These are phyloP conservation scores for Yamadazyma insecticola DNA, from an alignment of 805 yeast species.

Conservation along the genomic window DNA sequence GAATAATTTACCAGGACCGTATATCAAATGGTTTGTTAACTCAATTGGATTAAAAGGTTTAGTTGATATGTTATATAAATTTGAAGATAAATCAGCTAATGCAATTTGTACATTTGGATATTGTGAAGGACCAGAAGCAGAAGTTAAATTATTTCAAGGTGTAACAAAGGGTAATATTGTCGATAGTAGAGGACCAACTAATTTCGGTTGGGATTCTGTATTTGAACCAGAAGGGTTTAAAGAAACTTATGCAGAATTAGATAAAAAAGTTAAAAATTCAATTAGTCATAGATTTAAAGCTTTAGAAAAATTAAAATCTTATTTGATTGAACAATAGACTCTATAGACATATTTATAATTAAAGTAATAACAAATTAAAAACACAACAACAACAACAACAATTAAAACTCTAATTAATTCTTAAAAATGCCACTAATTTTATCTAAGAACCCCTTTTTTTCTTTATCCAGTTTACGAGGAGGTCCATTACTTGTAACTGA, in stretches of 20 bases:
- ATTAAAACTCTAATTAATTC: too few relatives aligned
- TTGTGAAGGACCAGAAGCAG: constrained; percentile 74
- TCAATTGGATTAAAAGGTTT: constrained; percentile 72
- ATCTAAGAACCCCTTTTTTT: constrained; percentile 36
- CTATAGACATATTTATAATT: neutral
- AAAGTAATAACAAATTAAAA: neutral
- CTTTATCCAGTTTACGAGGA: constrained; percentile 17
- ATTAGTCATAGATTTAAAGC: constrained; percentile 90
- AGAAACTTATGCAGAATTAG: constrained; percentile 83
- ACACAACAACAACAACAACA: neutral
- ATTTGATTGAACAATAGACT: constrained; percentile 21
- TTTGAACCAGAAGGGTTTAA: constrained; percentile 77
- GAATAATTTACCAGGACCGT: constrained; percentile 88
- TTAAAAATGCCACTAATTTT: constrained; percentile 44
- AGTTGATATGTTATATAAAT: constrained; percentile 72
- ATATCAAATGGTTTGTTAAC: constrained; percentile 85
- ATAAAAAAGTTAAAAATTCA: constrained; percentile 64
- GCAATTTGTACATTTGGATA: constrained; percentile 93
- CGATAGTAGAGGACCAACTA: constrained; percentile 66
- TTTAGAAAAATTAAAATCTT: constrained; percentile 62
- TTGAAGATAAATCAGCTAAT: constrained; percentile 77
- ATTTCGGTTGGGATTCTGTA: constrained; percentile 93
- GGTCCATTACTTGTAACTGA: constrained; percentile 31
- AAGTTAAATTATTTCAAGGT: constrained; percentile 81
- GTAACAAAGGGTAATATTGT: constrained; percentile 78